Percentiles rank a stretch among this genome's conserved stretches.
These are phyloP conservation scores for Tulasnella calospora DNA, from an alignment of 768 basidiomycete species.

Conservation along the genomic window DNA sequence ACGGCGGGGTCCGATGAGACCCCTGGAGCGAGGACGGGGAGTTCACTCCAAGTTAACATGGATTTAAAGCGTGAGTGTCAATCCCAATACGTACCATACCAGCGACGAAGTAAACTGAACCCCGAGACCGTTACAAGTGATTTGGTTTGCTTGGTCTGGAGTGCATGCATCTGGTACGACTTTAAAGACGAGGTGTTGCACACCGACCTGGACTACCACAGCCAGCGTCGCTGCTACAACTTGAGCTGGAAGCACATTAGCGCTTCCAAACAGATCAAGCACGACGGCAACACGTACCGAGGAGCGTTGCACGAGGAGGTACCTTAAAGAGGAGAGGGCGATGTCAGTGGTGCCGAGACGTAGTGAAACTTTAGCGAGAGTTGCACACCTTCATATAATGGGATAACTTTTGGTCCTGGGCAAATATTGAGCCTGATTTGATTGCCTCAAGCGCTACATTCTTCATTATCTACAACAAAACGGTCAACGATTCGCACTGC, in stretches of 20 bases:
- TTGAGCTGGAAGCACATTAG: constrained; percentile 38
- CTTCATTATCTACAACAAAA: constrained; percentile 33
- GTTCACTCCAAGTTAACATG: not conserved
- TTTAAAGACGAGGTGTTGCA: constrained; percentile 39
- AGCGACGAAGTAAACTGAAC: constrained; percentile 42
- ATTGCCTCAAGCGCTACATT: not conserved
- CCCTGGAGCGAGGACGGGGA: constrained; percentile 34
- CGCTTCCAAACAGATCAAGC: not conserved
- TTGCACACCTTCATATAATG: not conserved
- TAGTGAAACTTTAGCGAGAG: not conserved
- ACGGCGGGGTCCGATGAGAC: constrained; percentile 44
- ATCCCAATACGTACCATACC: constrained; percentile 38
- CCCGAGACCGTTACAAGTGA: constrained; percentile 41
- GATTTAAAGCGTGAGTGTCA: constrained; percentile 25
- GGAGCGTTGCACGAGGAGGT: constrained; percentile 43
- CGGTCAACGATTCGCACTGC: not conserved
- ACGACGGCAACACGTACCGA: constrained; percentile 27
- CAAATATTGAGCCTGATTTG: not conserved
- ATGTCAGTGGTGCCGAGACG: not conserved
- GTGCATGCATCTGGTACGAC: constrained; percentile 41
- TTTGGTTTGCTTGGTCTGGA: constrained; percentile 32
- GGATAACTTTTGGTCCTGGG: not conserved
- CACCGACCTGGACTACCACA: constrained; percentile 39
- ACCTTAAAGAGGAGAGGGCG: constrained; percentile 44
- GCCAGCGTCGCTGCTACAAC: constrained; percentile 36